phyloP scores from a whole-genome alignment of 352 stramenopile genomes.

The Thalassiosira hispida region DNA sequence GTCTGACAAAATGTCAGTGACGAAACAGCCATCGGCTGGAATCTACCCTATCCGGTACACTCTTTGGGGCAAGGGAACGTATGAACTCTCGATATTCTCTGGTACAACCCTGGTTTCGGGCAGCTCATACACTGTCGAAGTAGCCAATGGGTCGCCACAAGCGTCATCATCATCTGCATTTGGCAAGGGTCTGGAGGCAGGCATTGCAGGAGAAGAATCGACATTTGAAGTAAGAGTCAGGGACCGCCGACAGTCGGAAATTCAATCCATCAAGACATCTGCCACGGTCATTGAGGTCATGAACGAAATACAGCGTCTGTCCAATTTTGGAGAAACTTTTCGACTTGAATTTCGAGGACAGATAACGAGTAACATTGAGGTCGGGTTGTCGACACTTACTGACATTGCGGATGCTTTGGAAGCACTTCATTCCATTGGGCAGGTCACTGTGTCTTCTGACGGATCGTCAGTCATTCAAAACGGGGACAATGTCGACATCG shows the following conservation, averaged over 20 bases:
- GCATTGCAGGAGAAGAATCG: conserved; percentile 80
- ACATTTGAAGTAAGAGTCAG: conserved; percentile 91
- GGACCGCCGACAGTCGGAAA: conserved; percentile 83
- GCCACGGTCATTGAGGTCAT: conserved; percentile 44
- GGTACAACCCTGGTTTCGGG: conserved; percentile 88
- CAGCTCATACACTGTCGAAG: conserved; percentile 89
- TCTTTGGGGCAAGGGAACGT: conserved; percentile 89
- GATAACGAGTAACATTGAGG: conserved; percentile 86
- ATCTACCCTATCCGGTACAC: conserved; percentile 93
- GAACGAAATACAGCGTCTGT: conserved; percentile 48
- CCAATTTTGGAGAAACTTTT: conserved; percentile 60
- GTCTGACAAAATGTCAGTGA: conserved; percentile 44
- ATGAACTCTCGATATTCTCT: conserved; percentile 89
- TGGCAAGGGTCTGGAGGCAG: conserved; percentile 86
- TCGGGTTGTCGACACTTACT: conserved; percentile 38
- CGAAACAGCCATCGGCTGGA: conserved; percentile 76
- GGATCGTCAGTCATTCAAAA: conserved; percentile 43
- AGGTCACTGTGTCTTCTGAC: conserved; percentile 50
- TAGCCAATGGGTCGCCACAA: conserved; percentile 83
- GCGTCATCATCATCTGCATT: conserved; percentile 86
- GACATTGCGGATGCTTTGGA: conserved; percentile 83
- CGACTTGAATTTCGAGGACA: conserved; percentile 71
- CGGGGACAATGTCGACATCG: conserved; percentile 52
- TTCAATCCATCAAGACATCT: conserved; percentile 78
- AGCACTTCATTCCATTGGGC: conserved; percentile 85